Evolutionary conservation across 2,329 filamentous ascomycete genomes (phyloP).

Genomic region (Scopulariopsis brevicaulis): DNA sequence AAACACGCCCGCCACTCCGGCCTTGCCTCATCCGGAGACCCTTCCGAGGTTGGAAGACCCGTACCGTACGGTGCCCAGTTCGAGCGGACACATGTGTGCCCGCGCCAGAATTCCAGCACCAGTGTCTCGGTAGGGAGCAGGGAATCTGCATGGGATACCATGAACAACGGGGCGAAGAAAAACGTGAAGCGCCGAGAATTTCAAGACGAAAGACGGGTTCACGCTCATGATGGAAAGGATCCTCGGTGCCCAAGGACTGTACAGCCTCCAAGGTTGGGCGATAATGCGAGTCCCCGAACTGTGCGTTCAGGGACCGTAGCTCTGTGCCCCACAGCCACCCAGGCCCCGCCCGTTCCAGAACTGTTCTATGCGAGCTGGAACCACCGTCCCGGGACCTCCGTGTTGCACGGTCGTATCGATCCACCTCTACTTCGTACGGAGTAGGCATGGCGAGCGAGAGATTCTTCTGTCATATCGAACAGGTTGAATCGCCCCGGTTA

Average conservation of each 20-base stretch:
- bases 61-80: background rate
- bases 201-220: too few relatives aligned
- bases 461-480: background rate
- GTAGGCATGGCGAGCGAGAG: background rate
- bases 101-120: background rate
- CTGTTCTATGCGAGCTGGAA: background rate
- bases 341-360: background rate
- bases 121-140: too few relatives aligned
- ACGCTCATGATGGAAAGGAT: too few relatives aligned
- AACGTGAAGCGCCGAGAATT: too few relatives aligned
- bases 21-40: background rate
- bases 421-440: background rate
- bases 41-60: background rate
- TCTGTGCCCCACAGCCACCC: background rate
- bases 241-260: too few relatives aligned
- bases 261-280: too few relatives aligned
- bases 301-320: background rate
- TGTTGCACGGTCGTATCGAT: background rate
- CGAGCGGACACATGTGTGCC: background rate
- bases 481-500: background rate
- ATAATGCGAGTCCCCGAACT: too few relatives aligned
- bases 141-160: too few relatives aligned
- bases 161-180: too few relatives aligned
- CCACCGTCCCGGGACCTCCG: background rate
- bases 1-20: too few relatives aligned